Evolutionary conservation across 2,329 filamentous ascomycete genomes (phyloP).

Genomic region (Colletotrichum tropicale): DNA sequence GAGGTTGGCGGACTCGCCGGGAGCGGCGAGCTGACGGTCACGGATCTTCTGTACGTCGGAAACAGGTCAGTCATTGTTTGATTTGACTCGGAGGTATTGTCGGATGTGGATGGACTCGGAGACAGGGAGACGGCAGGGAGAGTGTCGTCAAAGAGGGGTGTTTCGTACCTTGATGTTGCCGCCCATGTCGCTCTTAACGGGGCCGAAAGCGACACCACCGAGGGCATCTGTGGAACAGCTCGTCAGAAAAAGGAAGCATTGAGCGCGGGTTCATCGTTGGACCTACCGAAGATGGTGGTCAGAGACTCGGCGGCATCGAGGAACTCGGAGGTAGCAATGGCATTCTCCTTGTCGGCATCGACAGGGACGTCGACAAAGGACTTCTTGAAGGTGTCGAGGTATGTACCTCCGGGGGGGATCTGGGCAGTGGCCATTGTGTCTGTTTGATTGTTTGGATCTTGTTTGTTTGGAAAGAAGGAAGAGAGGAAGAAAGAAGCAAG

Average conservation of each 20-base stretch:
- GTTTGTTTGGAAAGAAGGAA: background rate
- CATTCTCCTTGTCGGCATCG: slow-evolving; percentile 74
- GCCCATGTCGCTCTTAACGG: slow-evolving; percentile 89
- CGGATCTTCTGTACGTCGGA: slow-evolving; percentile 77
- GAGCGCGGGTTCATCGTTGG: background rate
- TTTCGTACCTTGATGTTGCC: slow-evolving; percentile 84
- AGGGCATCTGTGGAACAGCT: slow-evolving; percentile 55
- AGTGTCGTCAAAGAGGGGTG: background rate
- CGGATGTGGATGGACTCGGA: background rate
- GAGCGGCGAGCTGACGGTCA: slow-evolving; percentile 78
- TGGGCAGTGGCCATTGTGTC: slow-evolving; percentile 56
- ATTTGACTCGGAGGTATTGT: background rate
- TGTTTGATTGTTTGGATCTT: background rate
- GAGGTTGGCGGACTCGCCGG: slow-evolving; percentile 79
- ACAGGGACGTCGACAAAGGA: slow-evolving; percentile 86
- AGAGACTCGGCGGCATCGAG: slow-evolving; percentile 89
- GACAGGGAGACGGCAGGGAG: background rate
- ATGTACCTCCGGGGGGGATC: slow-evolving; percentile 72
- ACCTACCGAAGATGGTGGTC: slow-evolving; percentile 81
- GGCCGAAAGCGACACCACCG: slow-evolving; percentile 78
- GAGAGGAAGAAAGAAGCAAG: background rate
- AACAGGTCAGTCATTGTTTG: background rate
- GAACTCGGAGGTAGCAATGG: slow-evolving; percentile 83
- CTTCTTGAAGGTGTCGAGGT: slow-evolving; percentile 83
- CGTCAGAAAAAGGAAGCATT: background rate